These are phyloP conservation scores for Tulasnella calospora DNA, from an alignment of 768 basidiomycete species.

Conservation along the genomic window DNA sequence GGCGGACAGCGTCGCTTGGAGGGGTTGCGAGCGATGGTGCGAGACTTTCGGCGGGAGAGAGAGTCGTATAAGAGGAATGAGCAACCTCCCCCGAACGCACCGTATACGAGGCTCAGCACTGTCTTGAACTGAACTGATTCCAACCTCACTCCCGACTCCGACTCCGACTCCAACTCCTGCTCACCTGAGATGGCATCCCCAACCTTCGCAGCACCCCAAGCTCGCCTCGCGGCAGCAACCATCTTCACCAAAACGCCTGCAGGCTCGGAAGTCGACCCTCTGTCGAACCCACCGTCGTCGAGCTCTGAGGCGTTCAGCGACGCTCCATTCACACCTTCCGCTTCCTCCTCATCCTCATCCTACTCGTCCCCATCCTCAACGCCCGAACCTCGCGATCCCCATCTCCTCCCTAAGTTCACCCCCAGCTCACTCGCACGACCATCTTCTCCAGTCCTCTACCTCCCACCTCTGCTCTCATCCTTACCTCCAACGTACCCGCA, in stretches of 20 bases:
- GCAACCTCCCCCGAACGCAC: not conserved
- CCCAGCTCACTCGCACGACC: slow-evolving; percentile 35
- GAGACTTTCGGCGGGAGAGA: not conserved
- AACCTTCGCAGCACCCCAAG: slow-evolving; percentile 8
- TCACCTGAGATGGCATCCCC: not conserved
- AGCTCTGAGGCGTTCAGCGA: not conserved
- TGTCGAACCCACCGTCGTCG: not conserved
- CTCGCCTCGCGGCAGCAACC: not conserved
- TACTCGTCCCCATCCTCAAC: not conserved
- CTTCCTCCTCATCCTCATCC: not conserved
- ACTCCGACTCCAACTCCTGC: not conserved
- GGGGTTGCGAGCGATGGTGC: not conserved
- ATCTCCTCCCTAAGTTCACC: slow-evolving; percentile 52
- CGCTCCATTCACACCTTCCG: not conserved
- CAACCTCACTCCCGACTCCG: not conserved
- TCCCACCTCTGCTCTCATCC: slow-evolving; percentile 79
- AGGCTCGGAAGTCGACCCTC: not conserved
- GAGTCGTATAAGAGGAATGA: not conserved
- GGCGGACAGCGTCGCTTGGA: not conserved
- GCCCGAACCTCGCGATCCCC: slow-evolving; percentile 43
- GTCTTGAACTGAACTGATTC: not conserved
- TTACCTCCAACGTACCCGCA: slow-evolving; percentile 35
- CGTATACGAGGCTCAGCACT: no score
- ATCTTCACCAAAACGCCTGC: not conserved
- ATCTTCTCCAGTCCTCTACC: slow-evolving; percentile 59